A percentile compares a stretch with the other conserved stretches of the same genome.
These are phyloP conservation scores for Fomitopsis betulina DNA, from an alignment of 1,284 basidiomycete species.

Conservation along the genomic window DNA sequence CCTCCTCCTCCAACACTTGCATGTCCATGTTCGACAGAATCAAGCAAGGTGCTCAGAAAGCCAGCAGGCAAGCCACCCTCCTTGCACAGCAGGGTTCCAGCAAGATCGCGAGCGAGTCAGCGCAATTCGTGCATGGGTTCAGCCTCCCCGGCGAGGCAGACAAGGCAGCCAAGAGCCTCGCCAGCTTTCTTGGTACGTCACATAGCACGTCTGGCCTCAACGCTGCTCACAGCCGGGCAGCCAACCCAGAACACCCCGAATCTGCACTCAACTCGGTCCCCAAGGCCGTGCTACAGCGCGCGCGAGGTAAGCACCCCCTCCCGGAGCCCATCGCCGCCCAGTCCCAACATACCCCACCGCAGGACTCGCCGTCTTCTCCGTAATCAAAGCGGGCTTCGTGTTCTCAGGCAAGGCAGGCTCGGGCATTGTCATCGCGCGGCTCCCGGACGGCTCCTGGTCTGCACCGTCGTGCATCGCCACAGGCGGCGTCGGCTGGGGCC, in stretches of 20 bases:
- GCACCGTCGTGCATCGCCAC: conserved; percentile 98
- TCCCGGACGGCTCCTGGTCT: conserved; percentile 96
- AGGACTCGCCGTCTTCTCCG: conserved; percentile 96
- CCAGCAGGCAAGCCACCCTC: conserved; percentile 72
- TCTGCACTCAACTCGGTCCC: conserved; percentile 95
- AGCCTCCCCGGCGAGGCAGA: conserved; percentile 84
- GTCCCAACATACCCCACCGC: neutral
- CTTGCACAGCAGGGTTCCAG: conserved; percentile 63
- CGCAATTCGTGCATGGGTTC: conserved; percentile 80
- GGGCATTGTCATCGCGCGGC: conserved; percentile 90
- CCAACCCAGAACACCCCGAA: conserved; percentile 84
- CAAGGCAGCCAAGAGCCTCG: conserved; percentile 89
- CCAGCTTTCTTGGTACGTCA: conserved; percentile 78
- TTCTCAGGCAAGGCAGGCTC: conserved; percentile 96
- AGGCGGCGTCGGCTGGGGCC: conserved; percentile 91
- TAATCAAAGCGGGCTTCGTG: conserved; percentile 92
- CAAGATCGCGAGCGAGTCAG: conserved; percentile 66
- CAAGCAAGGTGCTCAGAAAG: conserved; percentile 75
- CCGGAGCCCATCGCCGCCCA: neutral
- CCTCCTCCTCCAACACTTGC: conserved; percentile 1
- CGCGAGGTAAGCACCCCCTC: conserved; percentile 60
- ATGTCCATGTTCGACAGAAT: conserved; percentile 80
- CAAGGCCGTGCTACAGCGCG: conserved; percentile 86
- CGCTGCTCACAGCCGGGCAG: conserved; percentile 35
- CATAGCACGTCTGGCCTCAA: neutral